phyloP scores from a whole-genome alignment of 257 asterid species.

The Solanum sitiens region DNA sequence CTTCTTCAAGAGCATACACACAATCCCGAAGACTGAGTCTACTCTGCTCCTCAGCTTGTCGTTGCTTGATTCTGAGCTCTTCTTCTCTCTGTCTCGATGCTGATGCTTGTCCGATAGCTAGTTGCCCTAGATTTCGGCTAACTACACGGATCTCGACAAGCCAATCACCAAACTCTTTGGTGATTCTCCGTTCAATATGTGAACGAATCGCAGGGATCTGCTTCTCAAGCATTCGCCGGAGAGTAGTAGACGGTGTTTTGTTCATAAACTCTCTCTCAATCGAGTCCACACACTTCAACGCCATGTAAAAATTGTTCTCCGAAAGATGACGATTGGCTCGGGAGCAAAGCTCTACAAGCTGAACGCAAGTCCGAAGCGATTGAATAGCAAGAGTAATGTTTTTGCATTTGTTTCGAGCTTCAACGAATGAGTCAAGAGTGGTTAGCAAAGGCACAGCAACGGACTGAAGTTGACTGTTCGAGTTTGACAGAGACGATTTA shows the following conservation, averaged over 20 bases:
- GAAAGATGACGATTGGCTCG: conserved; percentile 59
- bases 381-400: conserved; percentile 63
- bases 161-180: conserved; percentile 93
- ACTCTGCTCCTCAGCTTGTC: conserved; percentile 98
- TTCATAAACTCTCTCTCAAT: conserved; percentile 49
- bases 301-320: conserved; percentile 65
- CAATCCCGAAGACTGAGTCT: conserved; percentile 77
- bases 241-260: conserved; percentile 50
- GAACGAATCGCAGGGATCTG: conserved; percentile 83
- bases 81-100: conserved; percentile 94
- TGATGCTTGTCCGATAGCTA: conserved; percentile 97
- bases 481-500: conserved; percentile 59
- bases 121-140: conserved; percentile 82
- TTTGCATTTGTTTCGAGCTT: conserved; percentile 53
- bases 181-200: conserved; percentile 66
- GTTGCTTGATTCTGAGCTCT: conserved; percentile 77
- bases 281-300: conserved; percentile 76
- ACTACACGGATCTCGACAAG: conserved; percentile 81
- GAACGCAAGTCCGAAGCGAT: conserved; percentile 51
- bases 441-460: conserved; percentile 74
- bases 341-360: conserved; percentile 61
- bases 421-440: conserved; percentile 68
- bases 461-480: conserved; percentile 70
- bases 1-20: conserved; percentile 82
- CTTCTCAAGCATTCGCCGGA: conserved; percentile 80